phyloP scores from a whole-genome alignment of 164 flowering plant genomes.

The Macadamia tetraphylla region DNA sequence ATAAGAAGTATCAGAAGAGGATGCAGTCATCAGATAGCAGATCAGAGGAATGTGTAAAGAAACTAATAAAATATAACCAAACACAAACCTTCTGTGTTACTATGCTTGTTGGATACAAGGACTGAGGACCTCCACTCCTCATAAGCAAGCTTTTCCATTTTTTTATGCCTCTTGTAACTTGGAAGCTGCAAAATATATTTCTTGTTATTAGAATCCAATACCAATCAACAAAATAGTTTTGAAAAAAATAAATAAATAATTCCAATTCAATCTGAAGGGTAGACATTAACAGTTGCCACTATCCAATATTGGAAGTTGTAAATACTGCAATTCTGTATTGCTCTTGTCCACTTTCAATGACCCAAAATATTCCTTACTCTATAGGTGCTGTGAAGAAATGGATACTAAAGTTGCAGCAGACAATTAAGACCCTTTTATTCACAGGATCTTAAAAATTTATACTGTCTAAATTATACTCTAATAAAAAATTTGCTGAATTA shows the following conservation, averaged over 20 bases:
- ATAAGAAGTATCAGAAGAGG: conserved; percentile 1
- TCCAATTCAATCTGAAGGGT: neutral
- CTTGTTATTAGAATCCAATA: neutral
- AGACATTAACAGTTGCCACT: neutral
- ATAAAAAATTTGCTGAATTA: no score
- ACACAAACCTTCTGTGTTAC: conserved; percentile 38
- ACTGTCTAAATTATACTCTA: no score
- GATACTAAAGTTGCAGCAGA: no score
- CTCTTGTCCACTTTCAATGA: no score
- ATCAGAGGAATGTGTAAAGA: neutral
- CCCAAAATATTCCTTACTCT: no score
- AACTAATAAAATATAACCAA: neutral
- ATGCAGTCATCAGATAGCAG: neutral
- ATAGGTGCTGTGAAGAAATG: no score
- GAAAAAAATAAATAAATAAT: neutral
- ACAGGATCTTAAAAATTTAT: no score
- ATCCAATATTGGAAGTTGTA: no score
- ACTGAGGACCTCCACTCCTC: conserved; percentile 83
- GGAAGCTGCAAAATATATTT: conserved; percentile 46
- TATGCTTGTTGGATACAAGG: conserved; percentile 44
- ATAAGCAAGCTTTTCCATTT: conserved; percentile 45
- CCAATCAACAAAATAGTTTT: neutral
- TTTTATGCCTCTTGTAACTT: conserved; percentile 59
- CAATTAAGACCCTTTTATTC: no score
- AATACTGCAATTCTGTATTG: no score